Evolutionary conservation across 345 rosid species (phyloP).

Genomic region (Lepidium didymum): DNA sequence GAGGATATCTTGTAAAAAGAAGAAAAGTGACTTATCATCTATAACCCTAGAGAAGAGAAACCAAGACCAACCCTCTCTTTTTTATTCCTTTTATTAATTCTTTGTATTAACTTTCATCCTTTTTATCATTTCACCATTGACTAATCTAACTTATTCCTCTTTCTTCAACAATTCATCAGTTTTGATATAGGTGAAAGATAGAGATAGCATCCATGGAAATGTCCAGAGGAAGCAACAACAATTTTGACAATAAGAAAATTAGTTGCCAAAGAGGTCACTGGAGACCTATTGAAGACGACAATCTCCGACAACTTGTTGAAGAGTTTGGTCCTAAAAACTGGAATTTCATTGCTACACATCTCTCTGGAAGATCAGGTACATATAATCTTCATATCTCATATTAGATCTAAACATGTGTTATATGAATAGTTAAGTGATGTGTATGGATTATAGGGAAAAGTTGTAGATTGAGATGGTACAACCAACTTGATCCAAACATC

Average conservation of each 20-base stretch:
- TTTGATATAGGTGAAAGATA: conserved; percentile 10
- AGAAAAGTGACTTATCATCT: conserved; percentile 40
- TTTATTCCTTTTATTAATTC: conserved; percentile 16
- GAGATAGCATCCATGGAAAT: conserved; percentile 33
- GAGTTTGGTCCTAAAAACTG: conserved; percentile 56
- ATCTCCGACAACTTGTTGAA: conserved; percentile 45
- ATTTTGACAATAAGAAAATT: conserved; percentile 24
- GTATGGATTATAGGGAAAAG: conserved; percentile 43
- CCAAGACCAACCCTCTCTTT: conserved; percentile 26
- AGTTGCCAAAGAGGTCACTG: conserved; percentile 60
- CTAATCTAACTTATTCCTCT: conserved; percentile 15
- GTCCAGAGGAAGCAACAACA: conserved; percentile 28
- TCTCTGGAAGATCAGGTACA: conserved; percentile 53
- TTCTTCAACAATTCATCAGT: conserved; percentile 17
- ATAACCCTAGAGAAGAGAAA: conserved; percentile 30
- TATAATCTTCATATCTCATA: not conserved
- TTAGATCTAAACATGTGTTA: not conserved
- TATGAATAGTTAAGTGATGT: not conserved
- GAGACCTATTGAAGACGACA: conserved; percentile 58
- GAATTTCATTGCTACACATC: conserved; percentile 58
- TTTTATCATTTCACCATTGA: conserved; percentile 29
- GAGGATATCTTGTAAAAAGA: conserved; percentile 29
- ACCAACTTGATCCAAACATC: conserved; percentile 70
- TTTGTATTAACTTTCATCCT: conserved; percentile 6
- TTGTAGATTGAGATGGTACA: conserved; percentile 72